Base-by-base conservation (phyloP, 176 grass and related monocot species). In the Dactylis glomerata region DNA sequence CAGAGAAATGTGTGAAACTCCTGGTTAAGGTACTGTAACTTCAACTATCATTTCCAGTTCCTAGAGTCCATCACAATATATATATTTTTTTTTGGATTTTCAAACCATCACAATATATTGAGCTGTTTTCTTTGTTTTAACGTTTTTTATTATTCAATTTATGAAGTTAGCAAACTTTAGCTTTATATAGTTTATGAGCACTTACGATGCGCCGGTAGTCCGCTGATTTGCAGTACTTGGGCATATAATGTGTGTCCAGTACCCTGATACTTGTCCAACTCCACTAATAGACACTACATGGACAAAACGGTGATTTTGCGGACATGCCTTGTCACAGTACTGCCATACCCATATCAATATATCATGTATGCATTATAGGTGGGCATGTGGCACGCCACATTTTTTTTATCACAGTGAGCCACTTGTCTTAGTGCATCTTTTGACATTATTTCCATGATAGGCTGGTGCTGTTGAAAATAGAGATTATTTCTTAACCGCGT, bases 21-120 rank as follows among this genome's bases (percentile, higher is more conserved):
- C 68, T 86, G 32, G 32, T 86, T 65, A 10, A 86, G 84, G 84
- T 86, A 86, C 17, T 44, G 3, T 34, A 73, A 47, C 52, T 72
- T 79, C 22, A 45, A 80, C 15, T 36, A 16, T 40, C 52, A 34
- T 61, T 51, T 46, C 58, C 51, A 50, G 45, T 58, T 23, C 28
- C 20, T 47, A 19, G 0, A 59, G n/a, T n/a, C n/a, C n/a, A n/a
- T n/a, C n/a, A n/a, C n/a, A n/a, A n/a, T n/a, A n/a, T n/a, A n/a
- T n/a, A n/a, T n/a, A n/a, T n/a, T n/a, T n/a, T n/a, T n/a, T n/a
- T n/a, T n/a, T n/a, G n/a, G n/a, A n/a, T n/a, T n/a, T n/a, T n/a
- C n/a, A n/a, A n/a, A n/a, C n/a, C n/a, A n/a, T n/a, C n/a, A n/a
- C n/a, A n/a, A n/a, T n/a, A n/a, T 44, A 44, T 62, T 34, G 2